Evolutionary conservation across 305 asterid genomes (phyloP), one percentile per base, ranked within the genome.

Genomic region (Rubia peregrina): DNA sequence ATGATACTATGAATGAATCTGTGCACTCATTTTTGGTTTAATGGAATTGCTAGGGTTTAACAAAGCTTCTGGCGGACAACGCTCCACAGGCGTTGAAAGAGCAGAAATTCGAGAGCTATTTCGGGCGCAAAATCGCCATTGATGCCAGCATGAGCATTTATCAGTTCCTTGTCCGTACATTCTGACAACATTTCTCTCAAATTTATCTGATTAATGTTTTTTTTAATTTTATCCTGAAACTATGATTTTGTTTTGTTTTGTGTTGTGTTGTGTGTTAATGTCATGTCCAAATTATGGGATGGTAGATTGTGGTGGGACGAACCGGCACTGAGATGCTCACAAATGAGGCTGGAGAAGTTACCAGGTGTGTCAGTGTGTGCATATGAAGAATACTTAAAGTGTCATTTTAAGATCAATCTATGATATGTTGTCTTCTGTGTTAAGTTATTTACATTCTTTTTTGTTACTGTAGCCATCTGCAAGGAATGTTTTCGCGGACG

Each of bases 111-210:
- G 96, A 94, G 74, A 91, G 96, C 83, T 94, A 85, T 80, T 91
- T 88, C 46, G 99, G 98, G 63, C 92, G 99, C 9, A 91, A 94
- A 80, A 91, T 94, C 40, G 99, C 98, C 42, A 82, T 94, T 72
- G 99, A 94, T 64, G 99, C 98, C 73, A 94, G 99, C 87, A 91
- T 91, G 99, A 89, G 97, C 92, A 94, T 94, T 77, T 91, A 94
- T 64, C 99, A 94, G 68, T 94, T 94, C 81, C 95, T 91, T 74
- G 98, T 94, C 44, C 30, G 85, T 77, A 57, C 19, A 4, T 16
- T 60, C 53, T 55, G 11, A 49, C 42, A 56, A 21, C 26, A 49
- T 12, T 61, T 6, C 36, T 40, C 33, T 42, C 48, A 0, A 11
- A 33, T 30, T 11, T 59, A 6, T 4, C 5, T 30, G 30, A 10